Evolutionary conservation across 148 eudicot species (phyloP).

Genomic region (Pharnaceum exiguum): DNA sequence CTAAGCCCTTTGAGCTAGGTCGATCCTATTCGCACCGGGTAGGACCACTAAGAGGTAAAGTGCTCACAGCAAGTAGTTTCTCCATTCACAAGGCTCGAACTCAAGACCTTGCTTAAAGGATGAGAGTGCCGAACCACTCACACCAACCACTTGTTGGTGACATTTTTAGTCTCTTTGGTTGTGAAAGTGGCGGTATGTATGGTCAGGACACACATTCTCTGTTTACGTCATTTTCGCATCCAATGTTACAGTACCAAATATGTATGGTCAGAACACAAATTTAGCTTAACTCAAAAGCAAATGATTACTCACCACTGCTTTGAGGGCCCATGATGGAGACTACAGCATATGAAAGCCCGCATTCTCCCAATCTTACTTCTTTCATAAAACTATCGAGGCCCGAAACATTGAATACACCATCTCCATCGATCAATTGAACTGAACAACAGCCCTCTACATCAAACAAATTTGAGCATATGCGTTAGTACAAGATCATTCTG

Average conservation of each 20-base stretch:
- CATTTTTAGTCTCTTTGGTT: too few species aligned
- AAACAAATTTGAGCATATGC: conserved; percentile 21
- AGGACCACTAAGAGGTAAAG: too few species aligned
- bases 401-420: conserved; percentile 68
- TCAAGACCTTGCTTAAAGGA: too few species aligned
- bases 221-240: too few species aligned
- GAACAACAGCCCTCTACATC: conserved; percentile 62
- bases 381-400: conserved; percentile 73
- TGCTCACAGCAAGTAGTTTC: too few species aligned
- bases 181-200: too few species aligned
- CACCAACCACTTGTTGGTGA: too few species aligned
- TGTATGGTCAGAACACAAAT: background rate
- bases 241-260: background rate
- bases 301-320: conserved; percentile 74
- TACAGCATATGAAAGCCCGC: conserved; percentile 94
- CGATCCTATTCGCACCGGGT: too few species aligned
- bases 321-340: conserved; percentile 99
- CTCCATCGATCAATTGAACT: conserved; percentile 90
- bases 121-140: too few species aligned
- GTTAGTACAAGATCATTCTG: conserved; percentile 6
- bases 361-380: conserved; percentile 76
- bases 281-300: background rate
- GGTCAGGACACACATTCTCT: too few species aligned
- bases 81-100: too few species aligned
- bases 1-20: too few species aligned